Base-by-base conservation (phyloP, 1,139 yeast genomes). In the Saccharomyces uvarum region DNA sequence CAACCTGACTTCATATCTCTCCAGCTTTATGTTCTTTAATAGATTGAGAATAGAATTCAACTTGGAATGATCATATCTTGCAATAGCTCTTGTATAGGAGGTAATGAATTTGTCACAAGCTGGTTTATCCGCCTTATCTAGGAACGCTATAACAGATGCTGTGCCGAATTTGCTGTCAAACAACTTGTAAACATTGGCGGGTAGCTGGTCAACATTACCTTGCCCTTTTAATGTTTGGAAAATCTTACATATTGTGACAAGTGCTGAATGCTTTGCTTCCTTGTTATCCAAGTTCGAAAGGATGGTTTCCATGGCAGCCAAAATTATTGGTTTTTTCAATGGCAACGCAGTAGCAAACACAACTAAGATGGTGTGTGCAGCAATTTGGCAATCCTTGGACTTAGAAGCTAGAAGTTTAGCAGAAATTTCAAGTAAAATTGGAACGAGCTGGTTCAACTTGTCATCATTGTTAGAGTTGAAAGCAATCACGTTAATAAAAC, bases 361-460 rank as follows among this genome's bases (percentile, higher is more conserved):
- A 0, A 95, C 81, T 38, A 91, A 69, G 13, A 90, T 75, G 54
- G 96, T 87, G 68, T 87, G 93, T 2, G 93, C 89, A 31, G 97
- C 85, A 59, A 88, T 78, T 67, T 86, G 95, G 51, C 86, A 78
- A 64, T 89, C 96, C 42, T 79, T 74, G 32, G 78, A 77, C 50
- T 75, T 63, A 2, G 82, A 72, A 11, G 76, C 74, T 56, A 84
- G 70, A 54, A 85, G 70, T 52, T 75, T 66, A 60, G 91, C 83
- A 60, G 82, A 72, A 49, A 77, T 70, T 71, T 81, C 85, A 57
- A 86, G 73, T n/a, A 83, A 70, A 9, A 77, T 64, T 1, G 90
- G 88, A 53, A 82, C 74, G 41, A 77, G 58, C 6, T 65, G 66
- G 16, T 73, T 67, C 44, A 78, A 63, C 52, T 71, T 75, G 16